phyloP scores from a whole-genome alignment of 2,329 filamentous ascomycete genomes.

The Penicillium fuscoglaucum region DNA sequence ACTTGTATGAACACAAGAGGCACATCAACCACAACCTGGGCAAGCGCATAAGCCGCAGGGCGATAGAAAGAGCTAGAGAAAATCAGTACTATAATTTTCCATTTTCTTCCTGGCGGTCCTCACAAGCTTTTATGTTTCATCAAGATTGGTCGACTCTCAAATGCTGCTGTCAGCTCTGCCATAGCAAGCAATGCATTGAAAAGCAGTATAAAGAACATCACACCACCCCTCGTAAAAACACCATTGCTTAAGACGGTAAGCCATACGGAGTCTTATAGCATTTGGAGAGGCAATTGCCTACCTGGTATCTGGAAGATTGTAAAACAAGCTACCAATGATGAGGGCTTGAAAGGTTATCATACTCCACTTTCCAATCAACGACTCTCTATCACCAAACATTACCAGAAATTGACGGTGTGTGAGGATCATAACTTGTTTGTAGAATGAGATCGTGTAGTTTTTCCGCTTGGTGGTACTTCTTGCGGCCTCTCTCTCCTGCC shows the following conservation, averaged over 20 bases:
- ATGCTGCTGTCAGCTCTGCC: conserved; percentile 62
- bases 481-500: conserved; percentile 42
- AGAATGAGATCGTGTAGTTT: conserved; percentile 55
- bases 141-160: conserved; percentile 63
- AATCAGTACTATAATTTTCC: conserved; percentile 10
- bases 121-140: conserved; percentile 69
- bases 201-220: conserved; percentile 62
- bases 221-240: conserved; percentile 61
- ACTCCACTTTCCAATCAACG: conserved; percentile 53
- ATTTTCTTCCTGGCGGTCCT: conserved; percentile 10
- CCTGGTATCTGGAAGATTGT: conserved; percentile 54
- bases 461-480: conserved; percentile 47
- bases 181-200: conserved; percentile 64
- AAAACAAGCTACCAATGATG: conserved; percentile 55
- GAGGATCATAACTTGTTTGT: conserved; percentile 52
- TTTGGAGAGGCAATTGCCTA: not conserved
- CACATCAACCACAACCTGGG: conserved; percentile 59
- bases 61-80: conserved; percentile 60
- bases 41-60: conserved; percentile 60
- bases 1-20: conserved; percentile 61
- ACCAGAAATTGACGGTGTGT: conserved; percentile 58
- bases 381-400: conserved; percentile 56
- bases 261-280: not conserved
- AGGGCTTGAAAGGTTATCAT: conserved; percentile 49
- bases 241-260: conserved; percentile 43